Base-by-base conservation (phyloP, 352 stramenopile genomes). In the Globisporangium heterothallicum region DNA sequence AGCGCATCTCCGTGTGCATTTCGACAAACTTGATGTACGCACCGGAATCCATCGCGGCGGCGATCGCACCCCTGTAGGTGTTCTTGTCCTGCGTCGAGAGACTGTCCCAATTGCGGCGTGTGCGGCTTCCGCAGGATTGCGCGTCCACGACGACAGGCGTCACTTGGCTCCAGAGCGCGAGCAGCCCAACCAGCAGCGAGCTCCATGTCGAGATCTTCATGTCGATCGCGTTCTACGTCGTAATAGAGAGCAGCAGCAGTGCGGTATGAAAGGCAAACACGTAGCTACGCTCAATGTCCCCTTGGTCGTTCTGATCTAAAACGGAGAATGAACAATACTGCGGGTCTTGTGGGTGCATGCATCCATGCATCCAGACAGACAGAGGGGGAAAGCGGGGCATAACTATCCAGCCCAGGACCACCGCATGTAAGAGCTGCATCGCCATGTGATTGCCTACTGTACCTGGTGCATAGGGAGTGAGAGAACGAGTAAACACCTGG, bases 1-100 rank as follows among this genome's bases (percentile, higher is more conserved):
- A 82, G 44, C 66, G 59, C 64, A 75, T 75, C 46, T 86, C 75
- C 3, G 68, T 80, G 64, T 86, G 75, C 44, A 86, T 80, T 50
- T 76, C 68, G 26, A 84, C 43, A 52, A 84, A 84, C 53, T 82
- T 77, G 73, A 42, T 46, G 53, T 67, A 70, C 9, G 48, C 55
- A 27, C 58, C 58, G 0, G 45, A 58, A 24, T 70, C 58, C 62
- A 70, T 70, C 4, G 62, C 46, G 18, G 53, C 26, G 12, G 61
- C 13, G 30, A 70, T 21, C 24, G 62, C 62, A 10, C 24, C 30
- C 16, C 38, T 38, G 41, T 64, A 70, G 9, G 42, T 56, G 21
- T 25, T 49, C 42, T 66, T 51, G 2, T 70, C 62, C 9, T 26
- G 24, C 1, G 25, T 26, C n/a, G 58, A 49, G 27, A 61, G 42